Evolutionary conservation across 1,284 basidiomycete species (phyloP).

Genomic region (Puccinia horiana): DNA sequence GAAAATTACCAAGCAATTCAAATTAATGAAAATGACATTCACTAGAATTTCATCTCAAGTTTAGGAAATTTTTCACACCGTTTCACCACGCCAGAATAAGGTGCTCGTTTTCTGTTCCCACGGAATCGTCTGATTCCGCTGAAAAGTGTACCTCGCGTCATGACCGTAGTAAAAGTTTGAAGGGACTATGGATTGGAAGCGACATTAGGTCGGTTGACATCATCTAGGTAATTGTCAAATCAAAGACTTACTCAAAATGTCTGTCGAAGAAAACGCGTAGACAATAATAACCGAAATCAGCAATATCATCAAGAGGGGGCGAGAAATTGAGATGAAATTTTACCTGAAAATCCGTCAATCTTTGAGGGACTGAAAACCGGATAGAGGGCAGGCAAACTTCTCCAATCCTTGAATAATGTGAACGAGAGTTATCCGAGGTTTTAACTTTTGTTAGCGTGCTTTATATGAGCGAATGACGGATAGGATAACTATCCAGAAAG

Average conservation of each 20-base stretch:
- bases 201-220: neutral
- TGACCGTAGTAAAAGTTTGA: slow-evolving; percentile 50
- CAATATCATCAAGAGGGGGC: neutral
- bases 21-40: neutral
- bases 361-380: slow-evolving; percentile 49
- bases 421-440: neutral
- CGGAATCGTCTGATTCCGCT: slow-evolving; percentile 41
- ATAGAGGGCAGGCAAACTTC: slow-evolving; percentile 48
- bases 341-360: slow-evolving; percentile 48
- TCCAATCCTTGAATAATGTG: slow-evolving; percentile 39
- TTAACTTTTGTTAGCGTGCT: slow-evolving; percentile 17
- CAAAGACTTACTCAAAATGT: slow-evolving; percentile 41
- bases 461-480: neutral
- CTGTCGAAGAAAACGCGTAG: slow-evolving; percentile 7
- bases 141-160: slow-evolving; percentile 47
- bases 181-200: slow-evolving; percentile 12
- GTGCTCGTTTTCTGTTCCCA: slow-evolving; percentile 37
- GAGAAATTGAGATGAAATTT: neutral
- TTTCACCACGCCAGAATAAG: slow-evolving; percentile 48
- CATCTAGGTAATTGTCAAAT: neutral
- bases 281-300: neutral
- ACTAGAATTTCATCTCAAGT: neutral
- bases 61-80: slow-evolving; percentile 10
- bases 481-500: neutral
- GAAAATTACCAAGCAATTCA: neutral